Base-by-base conservation (phyloP, 345 rosid species). In the Garcia nutans region DNA sequence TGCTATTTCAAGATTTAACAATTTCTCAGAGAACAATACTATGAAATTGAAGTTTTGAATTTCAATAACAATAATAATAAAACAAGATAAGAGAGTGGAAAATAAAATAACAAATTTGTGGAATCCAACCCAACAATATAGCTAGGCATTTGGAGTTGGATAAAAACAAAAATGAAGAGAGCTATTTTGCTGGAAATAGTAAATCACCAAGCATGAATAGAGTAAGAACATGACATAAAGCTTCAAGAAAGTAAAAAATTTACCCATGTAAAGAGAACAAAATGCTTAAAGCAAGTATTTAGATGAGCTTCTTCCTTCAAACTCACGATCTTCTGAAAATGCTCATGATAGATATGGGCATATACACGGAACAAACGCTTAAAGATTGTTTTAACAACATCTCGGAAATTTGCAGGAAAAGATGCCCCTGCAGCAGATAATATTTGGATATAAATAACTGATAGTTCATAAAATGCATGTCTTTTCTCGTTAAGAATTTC, bases 281-380 rank as follows among this genome's bases (percentile, higher is more conserved):
- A 90, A 83, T 90, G 92, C 64, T 89, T 89, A 73, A 90, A 90
- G 86, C 95, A 87, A 54, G 95, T 90, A 64, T 90, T 90, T 50
- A 90, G 83, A 81, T 90, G 95, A 77, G 95, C 95, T 84, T 87
- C 95, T 69, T 90, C 95, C 80, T 89, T 87, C 74, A 90, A 71
- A 65, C 79, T 85, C 74, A 90, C 92, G 70, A 90, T 90, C 81
- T 87, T 87, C 84, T 87, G 91, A 67, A 90, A 90, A 70, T 90
- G 92, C 3, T 91, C 88, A 82, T 88, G 95, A 73, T 89, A 90
- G 54, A 90, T 89, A 75, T 90, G 95, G 8, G 95, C 91, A 63
- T 89, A 90, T 19, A 89, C 92, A 6, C 91, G 85, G 79, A 90
- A 90, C 79, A 89, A 67, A 52, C 95, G 73, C 70, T 90, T 90